Evolutionary conservation across 169 alveolate species (phyloP), one percentile per base, ranked within the genome.

Genomic region (Neospora caninum): DNA sequence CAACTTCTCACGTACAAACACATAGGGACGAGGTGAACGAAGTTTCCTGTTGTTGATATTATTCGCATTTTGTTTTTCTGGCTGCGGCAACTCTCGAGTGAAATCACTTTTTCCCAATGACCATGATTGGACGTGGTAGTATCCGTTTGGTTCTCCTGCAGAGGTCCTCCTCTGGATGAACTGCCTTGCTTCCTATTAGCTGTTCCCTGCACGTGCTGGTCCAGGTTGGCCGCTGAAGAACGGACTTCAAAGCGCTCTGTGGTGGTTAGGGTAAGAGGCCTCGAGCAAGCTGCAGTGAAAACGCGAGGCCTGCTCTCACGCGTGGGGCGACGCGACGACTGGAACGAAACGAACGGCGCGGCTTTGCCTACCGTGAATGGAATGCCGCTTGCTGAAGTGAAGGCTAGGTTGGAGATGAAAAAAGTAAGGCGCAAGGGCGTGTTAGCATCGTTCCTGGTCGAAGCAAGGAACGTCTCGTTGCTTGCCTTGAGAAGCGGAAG

Each of bases 331-430:
- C 58, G 89, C 43, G 86, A 18, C 64, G 89, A 82, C 64, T 38
- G 69, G 89, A 49, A 20, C n/a, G 89, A 38, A 82, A 16, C 89
- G n/a, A 25, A 38, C 4, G 84, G n/a, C 84, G 13, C 36, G 42
- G 0, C 58, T 22, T 18, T 29, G 38, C 67, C 67, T 43, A 82
- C 89, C 39, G 2, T 82, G 69, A 39, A 22, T 82, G 89, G 69
- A 64, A 41, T 82, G 89, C 64, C 67, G 69, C 41, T 82, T 16
- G 89, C 41, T 29, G 89, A 82, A 43, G 89, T 42, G 27, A 82
- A 82, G 36, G 89, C 89, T 0, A 82, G 89, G 67, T 49, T 82
- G 27, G 86, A 78, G 20, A n/a, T 78, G 49, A n/a, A 78, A 78
- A 78, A 78, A 38, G 86, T 78, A 38, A n/a, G 86, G 31, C 27